These are phyloP conservation scores for Coemansia reversa DNA, from an alignment of 192 early-diverging fungal species.

Conservation along the genomic window DNA sequence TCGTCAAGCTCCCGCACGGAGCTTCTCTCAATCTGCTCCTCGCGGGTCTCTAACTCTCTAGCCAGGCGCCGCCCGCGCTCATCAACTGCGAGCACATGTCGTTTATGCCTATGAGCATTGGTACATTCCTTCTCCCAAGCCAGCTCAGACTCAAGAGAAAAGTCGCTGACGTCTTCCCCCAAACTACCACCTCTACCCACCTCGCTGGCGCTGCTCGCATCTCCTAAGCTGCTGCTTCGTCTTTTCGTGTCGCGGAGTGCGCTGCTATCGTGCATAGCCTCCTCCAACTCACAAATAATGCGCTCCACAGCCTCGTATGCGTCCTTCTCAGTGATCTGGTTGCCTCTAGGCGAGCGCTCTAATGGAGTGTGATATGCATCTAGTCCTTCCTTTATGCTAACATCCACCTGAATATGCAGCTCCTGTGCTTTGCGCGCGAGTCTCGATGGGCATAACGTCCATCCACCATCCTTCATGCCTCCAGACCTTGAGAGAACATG, in stretches of 20 bases:
- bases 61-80: conserved; percentile 27
- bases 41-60: conserved; percentile 26
- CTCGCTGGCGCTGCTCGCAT: not conserved
- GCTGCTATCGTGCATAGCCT: not conserved
- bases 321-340: not conserved
- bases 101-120: conserved; percentile 10
- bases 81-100: conserved; percentile 22
- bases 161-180: not conserved
- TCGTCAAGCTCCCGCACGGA: conserved; percentile 40
- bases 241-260: not conserved
- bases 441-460: conserved; percentile 7
- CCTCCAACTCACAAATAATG: conserved; percentile 5
- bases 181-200: not conserved
- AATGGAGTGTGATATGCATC: no score
- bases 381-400: not conserved
- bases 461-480: conserved; percentile 1
- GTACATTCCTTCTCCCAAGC: conserved; percentile 32
- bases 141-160: conserved; percentile 32
- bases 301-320: not conserved
- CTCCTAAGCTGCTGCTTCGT: not conserved
- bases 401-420: not conserved
- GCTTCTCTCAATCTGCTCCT: conserved; percentile 21
- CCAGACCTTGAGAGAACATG: conserved; percentile 18
- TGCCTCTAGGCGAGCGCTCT: no score
- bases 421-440: not conserved